A percentile compares a stretch with the other conserved stretches of the same genome.
Conservation (phyloP, 2,329 filamentous ascomycete species). For the Metarhizium anisopliae region DNA sequence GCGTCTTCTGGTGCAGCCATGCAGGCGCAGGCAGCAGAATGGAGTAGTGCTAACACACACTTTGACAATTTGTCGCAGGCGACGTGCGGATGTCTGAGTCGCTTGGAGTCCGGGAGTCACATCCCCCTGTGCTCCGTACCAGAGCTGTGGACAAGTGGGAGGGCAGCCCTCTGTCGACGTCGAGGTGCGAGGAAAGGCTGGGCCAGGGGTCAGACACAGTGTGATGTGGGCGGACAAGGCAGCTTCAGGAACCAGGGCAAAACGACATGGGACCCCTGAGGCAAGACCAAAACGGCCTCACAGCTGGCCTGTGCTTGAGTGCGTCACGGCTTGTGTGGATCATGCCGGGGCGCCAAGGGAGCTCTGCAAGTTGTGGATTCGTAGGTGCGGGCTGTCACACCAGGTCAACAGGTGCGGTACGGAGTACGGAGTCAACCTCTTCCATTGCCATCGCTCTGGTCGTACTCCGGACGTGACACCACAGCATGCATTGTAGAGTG, state of each 20-base stretch:
- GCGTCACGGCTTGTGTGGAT: neutral
- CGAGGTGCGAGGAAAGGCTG: neutral
- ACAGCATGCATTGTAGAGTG: too few species aligned
- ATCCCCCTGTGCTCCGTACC: neutral
- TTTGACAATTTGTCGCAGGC: neutral
- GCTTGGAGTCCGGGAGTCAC: neutral
- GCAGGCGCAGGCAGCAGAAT: neutral
- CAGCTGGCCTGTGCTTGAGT: neutral
- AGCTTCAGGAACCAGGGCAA: neutral
- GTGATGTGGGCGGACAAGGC: neutral
- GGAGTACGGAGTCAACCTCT: neutral
- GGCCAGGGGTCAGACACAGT: constrained; percentile 2
- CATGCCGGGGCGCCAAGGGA: neutral
- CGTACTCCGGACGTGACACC: too few species aligned
- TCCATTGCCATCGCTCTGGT: neutral
- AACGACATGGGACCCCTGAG: neutral
- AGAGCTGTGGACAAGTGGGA: neutral
- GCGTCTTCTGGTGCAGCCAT: neutral
- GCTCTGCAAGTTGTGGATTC: neutral
- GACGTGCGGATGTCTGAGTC: neutral
- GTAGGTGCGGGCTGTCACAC: neutral
- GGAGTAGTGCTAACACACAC: neutral
- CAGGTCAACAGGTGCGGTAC: neutral
- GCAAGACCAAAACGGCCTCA: neutral
- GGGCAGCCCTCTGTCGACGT: too few species aligned